phyloP scores from a whole-genome alignment of 495 filamentous ascomycete species.

The Gamarada debralockiae region DNA sequence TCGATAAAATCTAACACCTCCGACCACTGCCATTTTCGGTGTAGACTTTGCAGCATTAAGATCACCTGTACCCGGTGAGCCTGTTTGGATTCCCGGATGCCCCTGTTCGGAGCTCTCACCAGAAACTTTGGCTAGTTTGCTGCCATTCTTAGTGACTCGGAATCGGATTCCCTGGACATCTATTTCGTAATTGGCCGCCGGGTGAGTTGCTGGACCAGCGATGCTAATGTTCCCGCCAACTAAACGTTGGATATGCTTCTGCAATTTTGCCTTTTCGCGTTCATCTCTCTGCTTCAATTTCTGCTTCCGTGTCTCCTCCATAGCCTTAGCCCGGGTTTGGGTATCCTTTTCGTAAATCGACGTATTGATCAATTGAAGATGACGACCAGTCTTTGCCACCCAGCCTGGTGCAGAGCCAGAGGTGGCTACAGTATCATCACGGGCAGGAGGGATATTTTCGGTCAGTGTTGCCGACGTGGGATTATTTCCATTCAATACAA shows the following conservation, averaged over 20 bases:
- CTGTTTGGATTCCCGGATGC: constrained; percentile 16
- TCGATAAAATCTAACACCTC: constrained; percentile 80
- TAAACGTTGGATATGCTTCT: constrained; percentile 39
- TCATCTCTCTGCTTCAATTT: constrained; percentile 56
- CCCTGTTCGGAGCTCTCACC: constrained; percentile 47
- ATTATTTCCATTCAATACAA: constrained; percentile 60
- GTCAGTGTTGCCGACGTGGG: constrained; percentile 19
- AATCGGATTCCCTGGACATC: constrained; percentile 74
- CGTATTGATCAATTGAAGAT: constrained; percentile 86
- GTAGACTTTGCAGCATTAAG: constrained; percentile 62
- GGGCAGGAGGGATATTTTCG: constrained; percentile 28
- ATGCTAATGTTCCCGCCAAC: constrained; percentile 21
- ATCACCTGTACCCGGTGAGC: constrained; percentile 56
- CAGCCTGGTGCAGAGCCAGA: constrained; percentile 37
- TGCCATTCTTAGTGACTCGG: constrained; percentile 69
- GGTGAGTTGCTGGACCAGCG: constrained; percentile 19
- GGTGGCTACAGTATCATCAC: constrained; percentile 4
- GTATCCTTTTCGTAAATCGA: constrained; percentile 75
- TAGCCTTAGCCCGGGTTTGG: constrained; percentile 65
- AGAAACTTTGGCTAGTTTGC: constrained; percentile 73
- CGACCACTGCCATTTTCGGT: constrained; percentile 73
- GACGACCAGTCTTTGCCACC: constrained; percentile 77
- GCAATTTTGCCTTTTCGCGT: constrained; percentile 58
- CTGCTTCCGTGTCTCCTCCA: constrained; percentile 64
- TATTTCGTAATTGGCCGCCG: constrained; percentile 57